A percentile compares a stretch with the other conserved stretches of the same genome.
Conservation (phyloP, 768 basidiomycete genomes). For the Mycena floridula region DNA sequence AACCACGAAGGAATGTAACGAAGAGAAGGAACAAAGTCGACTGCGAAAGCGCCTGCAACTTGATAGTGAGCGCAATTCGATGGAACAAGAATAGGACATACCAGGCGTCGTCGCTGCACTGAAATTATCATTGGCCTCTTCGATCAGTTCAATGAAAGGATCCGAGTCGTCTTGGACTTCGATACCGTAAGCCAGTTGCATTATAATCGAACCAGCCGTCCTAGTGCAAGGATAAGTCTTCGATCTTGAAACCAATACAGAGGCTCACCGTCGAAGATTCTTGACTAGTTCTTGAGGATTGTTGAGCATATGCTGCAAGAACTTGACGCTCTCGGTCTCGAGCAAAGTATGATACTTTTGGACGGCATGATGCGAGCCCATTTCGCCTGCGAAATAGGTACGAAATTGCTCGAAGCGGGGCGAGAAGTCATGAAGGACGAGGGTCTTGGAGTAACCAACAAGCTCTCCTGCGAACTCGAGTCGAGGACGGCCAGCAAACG, state of each 20-base stretch:
- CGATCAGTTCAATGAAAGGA: slow-evolving; percentile 8
- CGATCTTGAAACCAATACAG: not conserved
- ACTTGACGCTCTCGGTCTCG: slow-evolving; percentile 7
- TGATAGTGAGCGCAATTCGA: slow-evolving; percentile 6
- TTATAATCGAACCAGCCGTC: slow-evolving; percentile 1
- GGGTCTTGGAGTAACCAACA: not conserved
- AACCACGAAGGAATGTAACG: slow-evolving; percentile 32
- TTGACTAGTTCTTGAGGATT: slow-evolving; percentile 6
- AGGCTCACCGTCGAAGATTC: not conserved
- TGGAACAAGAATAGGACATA: slow-evolving; percentile 7
- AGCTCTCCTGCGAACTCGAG: slow-evolving; percentile 11
- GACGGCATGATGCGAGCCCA: not conserved
- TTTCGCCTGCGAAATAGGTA: slow-evolving; percentile 1
- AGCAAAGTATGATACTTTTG: not conserved
- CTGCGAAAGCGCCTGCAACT: slow-evolving; percentile 30
- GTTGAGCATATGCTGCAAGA: slow-evolving; percentile 9
- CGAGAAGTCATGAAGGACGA: not conserved
- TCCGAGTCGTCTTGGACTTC: slow-evolving; percentile 3
- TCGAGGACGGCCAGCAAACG: slow-evolving; percentile 29
- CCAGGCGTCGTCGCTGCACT: slow-evolving; percentile 3
- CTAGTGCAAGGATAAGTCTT: slow-evolving; percentile 5
- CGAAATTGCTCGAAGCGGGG: slow-evolving; percentile 9
- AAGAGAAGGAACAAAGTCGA: slow-evolving; percentile 26
- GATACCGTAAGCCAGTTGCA: not conserved
- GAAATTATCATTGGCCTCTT: not conserved